phyloP scores from a whole-genome alignment of 257 asterid species.

The Capsicum rhomboideum region DNA sequence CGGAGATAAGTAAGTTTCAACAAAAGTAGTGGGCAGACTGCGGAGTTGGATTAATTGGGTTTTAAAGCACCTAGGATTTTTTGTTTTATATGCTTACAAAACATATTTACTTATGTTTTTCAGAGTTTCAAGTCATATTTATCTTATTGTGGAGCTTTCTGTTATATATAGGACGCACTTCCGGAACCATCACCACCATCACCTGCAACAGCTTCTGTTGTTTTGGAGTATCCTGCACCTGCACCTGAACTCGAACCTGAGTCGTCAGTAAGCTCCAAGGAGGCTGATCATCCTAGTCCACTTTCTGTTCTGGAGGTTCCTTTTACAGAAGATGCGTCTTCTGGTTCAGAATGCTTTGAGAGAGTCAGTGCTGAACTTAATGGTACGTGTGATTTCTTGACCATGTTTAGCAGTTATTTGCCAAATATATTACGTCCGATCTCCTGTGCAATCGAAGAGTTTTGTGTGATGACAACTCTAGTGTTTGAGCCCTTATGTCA shows the following conservation, averaged over 20 bases:
- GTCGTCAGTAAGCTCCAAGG: slow-evolving; percentile 54
- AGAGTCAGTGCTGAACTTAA: slow-evolving; percentile 72
- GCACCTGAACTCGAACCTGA: slow-evolving; percentile 51
- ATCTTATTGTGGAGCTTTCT: background rate
- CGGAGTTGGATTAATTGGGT: background rate
- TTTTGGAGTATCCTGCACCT: slow-evolving; percentile 13
- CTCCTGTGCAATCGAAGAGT: background rate
- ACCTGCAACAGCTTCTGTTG: background rate
- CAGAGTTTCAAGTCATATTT: background rate
- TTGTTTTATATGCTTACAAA: background rate
- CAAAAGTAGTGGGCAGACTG: background rate
- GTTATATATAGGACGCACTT: background rate
- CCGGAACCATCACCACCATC: background rate
- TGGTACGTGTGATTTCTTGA: slow-evolving; percentile 34
- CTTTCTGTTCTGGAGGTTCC: slow-evolving; percentile 70
- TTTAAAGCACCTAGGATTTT: background rate
- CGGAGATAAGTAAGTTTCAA: background rate
- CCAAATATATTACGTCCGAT: background rate
- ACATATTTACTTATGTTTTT: background rate
- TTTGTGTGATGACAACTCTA: background rate
- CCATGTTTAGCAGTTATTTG: background rate
- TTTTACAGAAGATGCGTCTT: slow-evolving; percentile 42
- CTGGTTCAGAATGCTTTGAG: slow-evolving; percentile 67
- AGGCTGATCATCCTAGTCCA: slow-evolving; percentile 80
- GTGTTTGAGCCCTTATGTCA: background rate